phyloP scores from a whole-genome alignment of 163 green algal species.

The Smithsoniella earleae region DNA sequence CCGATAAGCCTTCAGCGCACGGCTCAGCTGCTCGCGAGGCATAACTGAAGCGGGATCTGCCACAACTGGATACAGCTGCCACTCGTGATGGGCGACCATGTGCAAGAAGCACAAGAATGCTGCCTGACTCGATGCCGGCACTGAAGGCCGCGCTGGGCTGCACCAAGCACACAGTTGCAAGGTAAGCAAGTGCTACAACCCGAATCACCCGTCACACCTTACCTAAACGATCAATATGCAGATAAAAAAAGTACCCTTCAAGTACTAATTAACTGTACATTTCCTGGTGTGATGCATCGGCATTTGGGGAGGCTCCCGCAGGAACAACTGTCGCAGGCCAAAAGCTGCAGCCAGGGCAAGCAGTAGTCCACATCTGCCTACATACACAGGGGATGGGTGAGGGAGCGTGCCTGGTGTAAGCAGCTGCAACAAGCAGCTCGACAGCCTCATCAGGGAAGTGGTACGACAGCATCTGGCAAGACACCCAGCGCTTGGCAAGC shows the following conservation, averaged over 20 bases:
- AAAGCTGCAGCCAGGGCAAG: too few relatives aligned
- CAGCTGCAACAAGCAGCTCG: conserved; percentile 3
- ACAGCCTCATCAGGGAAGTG: conserved; percentile 21
- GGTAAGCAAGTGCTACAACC: too few relatives aligned
- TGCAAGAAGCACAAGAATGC: conserved; percentile 20
- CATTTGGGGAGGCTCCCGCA: too few relatives aligned
- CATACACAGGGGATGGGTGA: too few relatives aligned
- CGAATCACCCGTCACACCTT: not conserved
- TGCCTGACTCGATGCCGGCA: not conserved
- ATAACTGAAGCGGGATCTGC: too few relatives aligned
- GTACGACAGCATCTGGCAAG: conserved; percentile 18
- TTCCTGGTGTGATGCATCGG: too few relatives aligned
- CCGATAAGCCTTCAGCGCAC: conserved; percentile 7
- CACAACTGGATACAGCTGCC: not conserved
- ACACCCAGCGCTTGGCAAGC: conserved; percentile 13
- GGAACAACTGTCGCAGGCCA: too few relatives aligned
- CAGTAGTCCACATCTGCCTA: too few relatives aligned
- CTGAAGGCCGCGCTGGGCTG: not conserved
- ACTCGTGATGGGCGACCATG: not conserved
- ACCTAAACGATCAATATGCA: not conserved
- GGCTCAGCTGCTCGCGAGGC: too few relatives aligned
- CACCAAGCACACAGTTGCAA: too few relatives aligned
- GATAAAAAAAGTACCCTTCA: too few relatives aligned
- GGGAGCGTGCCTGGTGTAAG: conserved; percentile 1
- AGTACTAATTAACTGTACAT: too few relatives aligned